Conservation (phyloP, 768 basidiomycete genomes). For the Pleurotus platypus region DNA sequence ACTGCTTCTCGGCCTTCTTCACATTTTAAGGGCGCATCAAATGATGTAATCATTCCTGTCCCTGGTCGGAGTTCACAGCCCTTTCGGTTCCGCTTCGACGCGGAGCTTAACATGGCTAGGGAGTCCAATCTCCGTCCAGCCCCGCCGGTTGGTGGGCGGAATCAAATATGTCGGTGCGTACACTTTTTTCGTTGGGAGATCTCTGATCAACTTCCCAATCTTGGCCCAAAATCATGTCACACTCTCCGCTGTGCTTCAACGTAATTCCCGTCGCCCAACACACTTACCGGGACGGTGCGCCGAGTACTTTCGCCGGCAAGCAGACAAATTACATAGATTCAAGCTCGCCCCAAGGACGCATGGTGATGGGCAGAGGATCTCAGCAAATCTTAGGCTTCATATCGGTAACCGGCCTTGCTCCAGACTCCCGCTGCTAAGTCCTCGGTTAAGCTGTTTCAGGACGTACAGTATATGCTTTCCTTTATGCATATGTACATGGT, state of each 20-base stretch:
- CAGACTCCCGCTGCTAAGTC: neutral
- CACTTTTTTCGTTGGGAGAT: neutral
- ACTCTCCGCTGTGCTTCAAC: neutral
- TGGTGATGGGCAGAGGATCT: neutral
- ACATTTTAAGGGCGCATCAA: constrained; percentile 8
- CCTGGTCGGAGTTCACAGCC: neutral
- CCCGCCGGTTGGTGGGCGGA: neutral
- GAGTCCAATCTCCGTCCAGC: neutral
- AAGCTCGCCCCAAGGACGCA: neutral
- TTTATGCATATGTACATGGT: neutral
- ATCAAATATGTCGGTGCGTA: neutral
- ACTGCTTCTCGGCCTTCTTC: constrained; percentile 1
- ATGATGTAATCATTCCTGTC: constrained; percentile 8
- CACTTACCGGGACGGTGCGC: neutral
- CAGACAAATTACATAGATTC: too few relatives aligned
- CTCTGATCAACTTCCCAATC: neutral
- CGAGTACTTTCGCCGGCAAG: neutral
- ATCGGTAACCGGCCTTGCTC: neutral
- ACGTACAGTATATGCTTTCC: neutral
- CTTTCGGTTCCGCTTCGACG: constrained; percentile 6
- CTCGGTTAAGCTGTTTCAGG: neutral
- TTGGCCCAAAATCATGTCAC: neutral
- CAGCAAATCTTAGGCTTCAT: neutral
- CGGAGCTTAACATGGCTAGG: neutral
- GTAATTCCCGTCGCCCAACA: neutral